Evolutionary conservation across 2,329 filamentous ascomycete genomes (phyloP), one percentile per base, ranked within the genome.

Genomic region (Neocatenulostroma microsporum): DNA sequence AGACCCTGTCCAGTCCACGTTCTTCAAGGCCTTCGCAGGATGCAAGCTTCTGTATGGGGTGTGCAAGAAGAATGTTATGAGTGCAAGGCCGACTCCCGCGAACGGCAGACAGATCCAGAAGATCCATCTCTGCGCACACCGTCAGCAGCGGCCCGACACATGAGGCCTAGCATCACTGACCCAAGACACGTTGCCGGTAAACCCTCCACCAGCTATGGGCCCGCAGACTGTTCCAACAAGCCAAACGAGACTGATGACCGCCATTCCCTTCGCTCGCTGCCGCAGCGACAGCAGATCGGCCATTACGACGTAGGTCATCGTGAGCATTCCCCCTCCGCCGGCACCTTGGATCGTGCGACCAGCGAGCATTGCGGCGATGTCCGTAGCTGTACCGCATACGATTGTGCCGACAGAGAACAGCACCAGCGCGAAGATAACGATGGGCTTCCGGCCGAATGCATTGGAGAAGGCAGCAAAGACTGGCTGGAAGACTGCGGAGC

Each of bases 331-430:
- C n/a, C n/a, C n/a, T 5, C 27, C 35, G 17, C 35, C 35, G 20
- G 32, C 17, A 10, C 35, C 35, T 26, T 37, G 35, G 8, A 37
- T 30, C n/a, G 35, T 25, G 5, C 35, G 19, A 13, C 35, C 35
- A 15, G 27, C 21, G 19, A 37, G 35, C 35, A 37, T 37, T 21
- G 32, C 25, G n/a, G 28, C 14, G 20, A 37, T 31, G 28, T 31
- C 26, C 10, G 17, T 14, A 4, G 35, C 27, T 12, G 29, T 20
- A 19, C 35, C 35, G 9, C 20, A 19, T n/a, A 37, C 15, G 6
- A 37, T 10, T 17, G 27, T 25, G 21, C 35, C 35, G 12, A 21
- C 20, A 14, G 27, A 19, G 28, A 37, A 37, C 9, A 37, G 17
- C 19, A 14, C 14, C 5, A 37, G 15, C 12, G 35, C 35, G 7